These are phyloP conservation scores for Stipa capillata DNA, from an alignment of 176 grass and related monocot genomes.

Conservation along the genomic window DNA sequence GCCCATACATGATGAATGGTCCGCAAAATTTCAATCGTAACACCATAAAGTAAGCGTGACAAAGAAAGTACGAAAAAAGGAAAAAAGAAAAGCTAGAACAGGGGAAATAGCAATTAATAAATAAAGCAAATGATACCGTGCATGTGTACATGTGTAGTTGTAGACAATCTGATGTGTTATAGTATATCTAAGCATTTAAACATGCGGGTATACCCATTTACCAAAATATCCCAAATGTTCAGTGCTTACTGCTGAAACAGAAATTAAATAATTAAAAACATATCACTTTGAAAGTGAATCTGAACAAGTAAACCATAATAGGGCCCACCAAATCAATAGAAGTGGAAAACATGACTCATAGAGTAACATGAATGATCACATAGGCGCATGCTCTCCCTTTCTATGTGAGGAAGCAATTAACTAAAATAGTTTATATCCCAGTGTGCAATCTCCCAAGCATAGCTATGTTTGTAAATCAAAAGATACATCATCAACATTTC, in stretches of 20 bases:
- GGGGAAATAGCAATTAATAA: not conserved
- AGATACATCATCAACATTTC: not conserved
- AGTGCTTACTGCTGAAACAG: not conserved
- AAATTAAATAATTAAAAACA: not conserved
- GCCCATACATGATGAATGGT: not conserved
- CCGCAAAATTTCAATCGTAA: not conserved
- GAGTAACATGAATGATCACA: not conserved
- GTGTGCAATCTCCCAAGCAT: not conserved
- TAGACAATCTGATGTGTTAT: not conserved
- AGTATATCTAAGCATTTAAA: not conserved
- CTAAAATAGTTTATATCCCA: not conserved
- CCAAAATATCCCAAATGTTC: not conserved
- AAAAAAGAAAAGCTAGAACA: not conserved
- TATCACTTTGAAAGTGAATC: not conserved
- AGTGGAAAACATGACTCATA: not conserved
- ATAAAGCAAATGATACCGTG: not conserved
- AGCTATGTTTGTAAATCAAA: not conserved
- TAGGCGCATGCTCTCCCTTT: not conserved
- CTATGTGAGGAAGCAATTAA: too few species aligned
- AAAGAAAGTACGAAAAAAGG: not conserved
- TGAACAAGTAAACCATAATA: not conserved
- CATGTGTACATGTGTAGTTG: not conserved
- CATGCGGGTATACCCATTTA: not conserved
- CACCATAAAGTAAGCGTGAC: constrained; percentile 3
- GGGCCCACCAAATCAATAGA: not conserved